Percentiles rank a stretch among this genome's conserved stretches.
phyloP scores from a whole-genome alignment of 202 grass and related monocot genomes.

The Elaeis oleifera region DNA sequence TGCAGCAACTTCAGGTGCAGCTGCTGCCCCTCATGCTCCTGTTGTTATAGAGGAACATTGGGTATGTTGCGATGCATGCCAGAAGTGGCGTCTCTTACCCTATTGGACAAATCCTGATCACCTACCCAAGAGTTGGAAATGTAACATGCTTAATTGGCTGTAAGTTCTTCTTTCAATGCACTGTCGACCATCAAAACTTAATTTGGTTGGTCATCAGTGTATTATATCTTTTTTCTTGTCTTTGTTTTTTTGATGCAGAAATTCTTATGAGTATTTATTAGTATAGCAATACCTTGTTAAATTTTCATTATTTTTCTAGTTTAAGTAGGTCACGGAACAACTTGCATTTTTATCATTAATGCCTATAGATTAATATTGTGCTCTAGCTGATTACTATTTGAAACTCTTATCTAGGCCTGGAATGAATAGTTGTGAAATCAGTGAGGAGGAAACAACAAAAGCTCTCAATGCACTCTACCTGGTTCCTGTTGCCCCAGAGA shows the following conservation, averaged over 20 bases:
- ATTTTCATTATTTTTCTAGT: too few species aligned
- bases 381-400: background rate
- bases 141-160: constrained; percentile 89
- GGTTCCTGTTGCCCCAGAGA: constrained; percentile 30
- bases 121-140: constrained; percentile 86
- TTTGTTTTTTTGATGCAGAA: constrained; percentile 12
- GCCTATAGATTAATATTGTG: too few species aligned
- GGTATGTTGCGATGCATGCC: constrained; percentile 86
- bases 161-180: constrained; percentile 38
- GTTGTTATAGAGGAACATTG: constrained; percentile 87
- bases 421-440: constrained; percentile 79
- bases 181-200: background rate
- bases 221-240: background rate
- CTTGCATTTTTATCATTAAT: too few species aligned
- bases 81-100: constrained; percentile 91
- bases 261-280: constrained; percentile 3
- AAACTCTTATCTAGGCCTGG: constrained; percentile 59
- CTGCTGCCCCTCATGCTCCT: constrained; percentile 33
- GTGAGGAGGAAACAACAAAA: constrained; percentile 82
- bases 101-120: constrained; percentile 52
- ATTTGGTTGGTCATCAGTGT: constrained; percentile 8
- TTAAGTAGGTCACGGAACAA: too few species aligned
- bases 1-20: constrained; percentile 37
- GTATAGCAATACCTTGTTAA: too few species aligned
- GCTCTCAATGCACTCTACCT: constrained; percentile 73